Conservation (phyloP, 1,284 basidiomycete species). For the Naganishia sp. region DNA sequence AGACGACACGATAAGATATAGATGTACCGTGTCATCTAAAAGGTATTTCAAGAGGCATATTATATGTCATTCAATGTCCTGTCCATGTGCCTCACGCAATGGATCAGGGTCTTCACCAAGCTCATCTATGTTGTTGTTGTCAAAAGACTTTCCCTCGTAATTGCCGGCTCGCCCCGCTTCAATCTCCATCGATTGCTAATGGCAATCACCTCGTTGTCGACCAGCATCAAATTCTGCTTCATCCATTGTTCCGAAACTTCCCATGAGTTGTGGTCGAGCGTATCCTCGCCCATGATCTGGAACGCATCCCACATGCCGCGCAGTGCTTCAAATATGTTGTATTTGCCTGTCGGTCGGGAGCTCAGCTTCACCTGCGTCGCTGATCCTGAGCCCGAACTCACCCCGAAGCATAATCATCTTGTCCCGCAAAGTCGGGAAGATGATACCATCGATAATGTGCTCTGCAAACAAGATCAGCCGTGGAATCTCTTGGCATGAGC, state of each 20-base stretch:
- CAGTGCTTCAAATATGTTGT: conserved; percentile 46
- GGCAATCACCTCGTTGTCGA: conserved; percentile 48
- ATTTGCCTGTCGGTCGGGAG: conserved; percentile 38
- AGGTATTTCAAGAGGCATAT: conserved; percentile 1
- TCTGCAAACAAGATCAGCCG: conserved; percentile 45
- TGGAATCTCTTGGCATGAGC: neutral
- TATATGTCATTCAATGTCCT: neutral
- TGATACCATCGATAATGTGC: conserved; percentile 81
- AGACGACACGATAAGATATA: too few relatives aligned
- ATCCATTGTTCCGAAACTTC: conserved; percentile 81
- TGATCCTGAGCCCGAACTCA: conserved; percentile 45
- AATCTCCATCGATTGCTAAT: conserved; percentile 50
- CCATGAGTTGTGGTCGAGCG: conserved; percentile 82
- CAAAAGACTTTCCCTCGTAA: conserved; percentile 33
- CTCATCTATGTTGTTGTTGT: neutral
- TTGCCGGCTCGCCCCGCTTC: conserved; percentile 38
- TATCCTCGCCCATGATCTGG: conserved; percentile 63
- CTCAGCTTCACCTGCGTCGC: too few relatives aligned
- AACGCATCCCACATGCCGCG: conserved; percentile 36
- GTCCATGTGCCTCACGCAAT: neutral
- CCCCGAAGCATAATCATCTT: conserved; percentile 82
- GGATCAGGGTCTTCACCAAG: neutral
- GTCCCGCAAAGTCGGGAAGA: conserved; percentile 82
- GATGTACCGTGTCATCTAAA: too few relatives aligned
- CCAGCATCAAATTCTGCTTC: conserved; percentile 46